Percentiles rank a stretch among this genome's conserved stretches.
These are phyloP conservation scores for Pachysandra terminalis DNA, from an alignment of 164 flowering plant genomes.

Conservation along the genomic window DNA sequence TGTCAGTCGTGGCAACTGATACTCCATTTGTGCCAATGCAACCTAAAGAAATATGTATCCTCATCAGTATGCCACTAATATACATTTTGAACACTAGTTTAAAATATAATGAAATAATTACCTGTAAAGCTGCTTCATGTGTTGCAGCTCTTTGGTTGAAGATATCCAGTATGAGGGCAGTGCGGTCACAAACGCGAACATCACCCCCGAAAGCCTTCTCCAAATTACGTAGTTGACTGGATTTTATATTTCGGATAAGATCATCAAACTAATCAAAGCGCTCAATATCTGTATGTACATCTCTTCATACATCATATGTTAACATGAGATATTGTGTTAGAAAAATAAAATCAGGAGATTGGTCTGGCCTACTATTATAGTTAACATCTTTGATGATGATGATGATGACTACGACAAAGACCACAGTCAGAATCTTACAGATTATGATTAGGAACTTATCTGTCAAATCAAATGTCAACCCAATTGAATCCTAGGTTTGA, in stretches of 20 bases:
- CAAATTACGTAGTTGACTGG: conserved; percentile 86
- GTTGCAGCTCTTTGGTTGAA: conserved; percentile 96
- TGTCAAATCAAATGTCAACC: too few relatives aligned
- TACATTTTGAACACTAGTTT: background rate
- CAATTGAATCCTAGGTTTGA: background rate
- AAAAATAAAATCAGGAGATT: background rate
- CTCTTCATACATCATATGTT: background rate
- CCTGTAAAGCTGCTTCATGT: conserved; percentile 97
- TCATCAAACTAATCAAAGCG: background rate
- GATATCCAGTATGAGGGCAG: conserved; percentile 91
- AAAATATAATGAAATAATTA: conserved; percentile 12
- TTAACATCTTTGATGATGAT: too few relatives aligned
- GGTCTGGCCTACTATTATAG: background rate
- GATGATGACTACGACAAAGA: too few relatives aligned
- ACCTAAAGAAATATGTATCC: conserved; percentile 40
- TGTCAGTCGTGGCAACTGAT: conserved; percentile 89
- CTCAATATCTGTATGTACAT: background rate
- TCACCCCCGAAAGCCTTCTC: conserved; percentile 89
- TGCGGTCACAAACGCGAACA: conserved; percentile 92
- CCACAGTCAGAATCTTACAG: too few relatives aligned
- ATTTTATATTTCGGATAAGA: conserved; percentile 5
- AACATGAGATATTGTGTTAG: background rate
- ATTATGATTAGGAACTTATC: too few relatives aligned
- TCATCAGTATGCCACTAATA: background rate
- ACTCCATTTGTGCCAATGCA: conserved; percentile 95